phyloP scores from a whole-genome alignment of 2,329 filamentous ascomycete genomes.

The Fusarium staphyleae region DNA sequence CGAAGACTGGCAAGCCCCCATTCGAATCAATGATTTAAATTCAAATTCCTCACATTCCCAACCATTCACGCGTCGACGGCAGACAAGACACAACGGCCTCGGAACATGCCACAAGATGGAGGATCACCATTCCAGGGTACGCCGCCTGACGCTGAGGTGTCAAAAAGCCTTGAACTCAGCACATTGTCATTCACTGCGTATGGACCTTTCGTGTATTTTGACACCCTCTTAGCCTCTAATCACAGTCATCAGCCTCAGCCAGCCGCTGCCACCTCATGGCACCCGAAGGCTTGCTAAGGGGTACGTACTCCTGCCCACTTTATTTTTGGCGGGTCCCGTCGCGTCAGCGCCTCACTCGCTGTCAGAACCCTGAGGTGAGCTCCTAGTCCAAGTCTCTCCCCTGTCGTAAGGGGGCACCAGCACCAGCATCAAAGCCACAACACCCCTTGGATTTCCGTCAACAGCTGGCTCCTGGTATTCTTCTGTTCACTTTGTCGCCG shows the following conservation, averaged over 20 bases:
- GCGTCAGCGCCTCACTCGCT: slow-evolving; percentile 22
- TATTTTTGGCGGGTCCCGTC: slow-evolving; percentile 27
- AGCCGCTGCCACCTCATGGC: slow-evolving; percentile 13
- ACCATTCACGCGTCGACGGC: slow-evolving; percentile 8
- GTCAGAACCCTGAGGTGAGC: slow-evolving; percentile 27
- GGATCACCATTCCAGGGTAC: slow-evolving; percentile 29
- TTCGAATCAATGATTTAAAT: slow-evolving; percentile 11
- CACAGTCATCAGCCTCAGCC: neutral
- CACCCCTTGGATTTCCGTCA: slow-evolving; percentile 35
- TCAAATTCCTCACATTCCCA: slow-evolving; percentile 22
- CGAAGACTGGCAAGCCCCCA: slow-evolving; percentile 22
- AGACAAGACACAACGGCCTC: slow-evolving; percentile 21
- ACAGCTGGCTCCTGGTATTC: slow-evolving; percentile 38
- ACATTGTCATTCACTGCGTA: too few species aligned
- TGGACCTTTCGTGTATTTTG: too few species aligned
- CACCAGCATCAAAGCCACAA: slow-evolving; percentile 36
- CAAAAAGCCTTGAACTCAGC: too few species aligned
- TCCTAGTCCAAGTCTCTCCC: slow-evolving; percentile 24
- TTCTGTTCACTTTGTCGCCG: slow-evolving; percentile 35
- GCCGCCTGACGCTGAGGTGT: slow-evolving; percentile 20
- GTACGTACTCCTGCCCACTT: slow-evolving; percentile 15
- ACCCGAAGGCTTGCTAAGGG: slow-evolving; percentile 14
- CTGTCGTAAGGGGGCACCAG: slow-evolving; percentile 35
- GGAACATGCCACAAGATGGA: slow-evolving; percentile 2
- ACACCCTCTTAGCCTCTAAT: neutral